These are phyloP conservation scores for Beauveria medogensis DNA, from an alignment of 2,329 filamentous ascomycete species.

Conservation along the genomic window DNA sequence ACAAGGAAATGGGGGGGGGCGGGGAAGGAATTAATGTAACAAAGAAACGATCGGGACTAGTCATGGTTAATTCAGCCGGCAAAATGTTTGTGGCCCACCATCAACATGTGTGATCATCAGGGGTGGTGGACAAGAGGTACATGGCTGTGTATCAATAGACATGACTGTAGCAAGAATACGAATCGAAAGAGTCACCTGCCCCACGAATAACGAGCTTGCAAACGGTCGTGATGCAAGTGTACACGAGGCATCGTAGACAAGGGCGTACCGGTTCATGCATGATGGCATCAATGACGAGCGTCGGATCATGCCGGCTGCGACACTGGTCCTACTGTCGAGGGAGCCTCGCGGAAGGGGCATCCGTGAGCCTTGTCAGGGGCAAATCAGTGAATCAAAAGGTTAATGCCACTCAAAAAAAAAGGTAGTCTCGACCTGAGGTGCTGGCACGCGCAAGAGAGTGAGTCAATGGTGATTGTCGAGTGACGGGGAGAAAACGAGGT, in stretches of 20 bases:
- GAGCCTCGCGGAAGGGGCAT: neutral
- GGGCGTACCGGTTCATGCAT: neutral
- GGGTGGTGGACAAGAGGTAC: neutral
- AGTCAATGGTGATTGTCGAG: slow-evolving; percentile 1
- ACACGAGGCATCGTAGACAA: neutral
- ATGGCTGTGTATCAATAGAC: slow-evolving; percentile 6
- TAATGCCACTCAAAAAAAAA: neutral
- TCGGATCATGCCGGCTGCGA: slow-evolving; percentile 7
- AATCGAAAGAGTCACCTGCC: neutral
- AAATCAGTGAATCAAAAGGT: neutral
- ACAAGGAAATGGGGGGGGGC: too few relatives aligned
- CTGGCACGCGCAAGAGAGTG: neutral
- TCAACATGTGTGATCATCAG: neutral
- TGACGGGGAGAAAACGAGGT: neutral
- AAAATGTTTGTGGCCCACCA: neutral
- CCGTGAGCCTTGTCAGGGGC: neutral
- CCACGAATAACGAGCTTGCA: neutral
- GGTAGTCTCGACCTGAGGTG: neutral
- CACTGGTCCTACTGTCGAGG: neutral
- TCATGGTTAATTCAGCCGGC: neutral
- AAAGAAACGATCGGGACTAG: neutral
- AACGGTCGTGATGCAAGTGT: neutral
- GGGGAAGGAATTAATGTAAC: neutral
- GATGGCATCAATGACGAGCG: neutral
- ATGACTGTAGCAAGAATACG: neutral